Evolutionary conservation across 78 protist species (phyloP), one percentile per base, ranked within the genome.

Genomic region (Dictyostelium brefeldianum): DNA sequence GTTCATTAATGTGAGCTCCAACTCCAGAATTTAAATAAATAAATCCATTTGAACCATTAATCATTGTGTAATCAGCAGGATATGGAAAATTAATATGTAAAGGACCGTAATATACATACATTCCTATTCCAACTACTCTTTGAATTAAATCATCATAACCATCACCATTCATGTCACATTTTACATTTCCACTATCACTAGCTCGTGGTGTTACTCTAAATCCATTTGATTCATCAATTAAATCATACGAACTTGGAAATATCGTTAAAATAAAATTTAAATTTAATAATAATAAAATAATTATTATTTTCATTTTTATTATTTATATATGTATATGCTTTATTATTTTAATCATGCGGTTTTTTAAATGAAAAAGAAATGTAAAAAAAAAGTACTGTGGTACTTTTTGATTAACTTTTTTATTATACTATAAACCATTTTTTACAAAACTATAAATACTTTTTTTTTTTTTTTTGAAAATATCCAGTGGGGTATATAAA

Each of bases 11-110:
- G 18, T 56, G 5, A 2, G 27, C 12, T 0, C 54, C 0, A 0
- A 31, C 11, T 3, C 4, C 50, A 53, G 27, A 1, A 15, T n/a
- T 31, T 53, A 12, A 27, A 64, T 11, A 25, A 64, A 64, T 31
- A 31, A 77, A 77, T 15, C 82, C 82, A 77, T 77, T 77, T 5
- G 62, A n/a, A 43, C 82, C 82, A 54, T 77, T 31, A 0, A 77
- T 22, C 3, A 12, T 15, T 7, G 53, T 4, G 3, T 3, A 0
- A 3, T 41, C 51, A 17, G 78, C 20, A 36, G 17, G 36, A 70
- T 10, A 41, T 6, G 6, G 6, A 7, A 77, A 53, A 53, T 53
- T 47, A 25, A 10, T 43, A 18, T 36, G 15, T 59, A 29, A n/a
- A n/a, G 47, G 73, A 0, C 84, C 84, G 59, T 53, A 79, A 59